Conservation (phyloP, 1,284 basidiomycete species). For the Waitea zeae region DNA sequence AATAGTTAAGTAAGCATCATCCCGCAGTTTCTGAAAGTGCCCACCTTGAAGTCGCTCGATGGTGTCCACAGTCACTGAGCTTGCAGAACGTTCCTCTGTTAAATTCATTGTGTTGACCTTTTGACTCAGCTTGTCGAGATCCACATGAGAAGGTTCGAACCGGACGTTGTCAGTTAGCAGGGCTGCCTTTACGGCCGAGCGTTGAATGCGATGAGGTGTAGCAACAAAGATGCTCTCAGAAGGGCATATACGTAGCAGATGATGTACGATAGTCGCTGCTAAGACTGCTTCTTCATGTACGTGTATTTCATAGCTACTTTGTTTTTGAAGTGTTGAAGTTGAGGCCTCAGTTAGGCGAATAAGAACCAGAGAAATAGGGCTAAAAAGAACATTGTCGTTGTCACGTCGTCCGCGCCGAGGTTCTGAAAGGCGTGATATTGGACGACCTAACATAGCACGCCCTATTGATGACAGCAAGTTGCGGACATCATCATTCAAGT, state of each 20-base stretch:
- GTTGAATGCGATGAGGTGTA: constrained; percentile 28
- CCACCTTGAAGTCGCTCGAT: constrained; percentile 25
- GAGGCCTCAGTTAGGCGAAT: constrained; percentile 18
- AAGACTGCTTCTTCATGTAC: constrained; percentile 27
- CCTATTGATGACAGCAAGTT: too few species aligned
- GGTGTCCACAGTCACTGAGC: constrained; percentile 24
- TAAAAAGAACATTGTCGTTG: neutral
- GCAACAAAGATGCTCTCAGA: constrained; percentile 29
- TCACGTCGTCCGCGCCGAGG: too few species aligned
- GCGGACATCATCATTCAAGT: too few species aligned
- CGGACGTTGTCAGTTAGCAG: too few species aligned
- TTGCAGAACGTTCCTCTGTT: too few species aligned
- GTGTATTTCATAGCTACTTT: constrained; percentile 25
- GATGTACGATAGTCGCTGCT: constrained; percentile 22
- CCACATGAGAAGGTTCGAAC: too few species aligned
- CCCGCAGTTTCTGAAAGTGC: constrained; percentile 6
- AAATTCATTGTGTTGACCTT: too few species aligned
- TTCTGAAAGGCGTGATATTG: too few species aligned
- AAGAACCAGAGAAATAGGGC: constrained; percentile 22
- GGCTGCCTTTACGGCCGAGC: constrained; percentile 25
- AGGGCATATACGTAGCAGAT: constrained; percentile 19
- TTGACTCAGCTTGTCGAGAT: too few species aligned
- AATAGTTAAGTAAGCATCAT: neutral
- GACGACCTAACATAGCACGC: too few species aligned
- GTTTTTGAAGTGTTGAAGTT: too few species aligned